phyloP scores from a whole-genome alignment of 768 basidiomycete species.

The Mrakia blollopis region DNA sequence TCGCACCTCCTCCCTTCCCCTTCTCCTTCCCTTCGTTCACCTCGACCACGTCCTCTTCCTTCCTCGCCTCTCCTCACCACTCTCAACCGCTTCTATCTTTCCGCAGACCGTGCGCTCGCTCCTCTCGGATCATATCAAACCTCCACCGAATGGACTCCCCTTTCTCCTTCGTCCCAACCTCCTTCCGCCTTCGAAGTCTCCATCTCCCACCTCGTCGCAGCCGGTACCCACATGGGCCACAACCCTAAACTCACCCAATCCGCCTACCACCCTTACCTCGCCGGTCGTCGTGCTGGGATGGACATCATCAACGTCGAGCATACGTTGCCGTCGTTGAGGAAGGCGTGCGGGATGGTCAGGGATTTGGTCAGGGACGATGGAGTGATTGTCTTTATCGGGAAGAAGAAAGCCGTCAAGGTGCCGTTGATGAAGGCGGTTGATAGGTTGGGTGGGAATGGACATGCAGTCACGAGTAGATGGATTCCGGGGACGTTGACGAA shows the following conservation, averaged over 20 bases:
- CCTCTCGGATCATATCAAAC: constrained; percentile 28
- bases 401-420: constrained; percentile 52
- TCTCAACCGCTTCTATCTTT: background rate
- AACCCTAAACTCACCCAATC: constrained; percentile 72
- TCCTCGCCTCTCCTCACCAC: background rate
- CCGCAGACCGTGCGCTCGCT: background rate
- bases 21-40: background rate
- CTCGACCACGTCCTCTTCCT: background rate
- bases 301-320: constrained; percentile 93
- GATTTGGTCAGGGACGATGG: constrained; percentile 76
- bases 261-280: constrained; percentile 85
- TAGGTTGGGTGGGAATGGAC: constrained; percentile 73
- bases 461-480: constrained; percentile 82
- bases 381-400: constrained; percentile 73
- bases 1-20: background rate
- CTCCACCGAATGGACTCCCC: constrained; percentile 23
- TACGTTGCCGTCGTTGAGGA: constrained; percentile 82
- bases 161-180: constrained; percentile 49
- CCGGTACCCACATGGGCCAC: constrained; percentile 93
- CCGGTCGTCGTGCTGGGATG: constrained; percentile 81
- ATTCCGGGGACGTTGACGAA: constrained; percentile 94
- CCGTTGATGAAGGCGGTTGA: constrained; percentile 72
- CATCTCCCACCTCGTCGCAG: constrained; percentile 80
- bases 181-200: constrained; percentile 60
- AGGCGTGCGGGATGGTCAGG: constrained; percentile 80